Evolutionary conservation across 2,329 filamentous ascomycete species (phyloP).

Genomic region (Penicillium sp.): DNA sequence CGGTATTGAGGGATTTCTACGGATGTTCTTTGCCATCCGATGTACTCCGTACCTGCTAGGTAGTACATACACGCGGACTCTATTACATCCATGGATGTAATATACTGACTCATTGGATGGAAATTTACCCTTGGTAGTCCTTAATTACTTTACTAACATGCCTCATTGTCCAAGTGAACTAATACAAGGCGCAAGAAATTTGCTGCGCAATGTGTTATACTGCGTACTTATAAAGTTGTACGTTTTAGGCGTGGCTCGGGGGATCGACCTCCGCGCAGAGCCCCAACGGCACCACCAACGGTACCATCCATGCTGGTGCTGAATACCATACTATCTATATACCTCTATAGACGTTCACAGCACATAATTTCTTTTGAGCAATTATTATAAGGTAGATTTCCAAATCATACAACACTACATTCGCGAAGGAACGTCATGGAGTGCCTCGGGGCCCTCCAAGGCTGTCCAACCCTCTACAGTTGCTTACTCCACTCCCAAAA

Average conservation of each 20-base stretch:
- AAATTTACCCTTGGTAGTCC: not conserved
- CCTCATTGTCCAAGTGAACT: not conserved
- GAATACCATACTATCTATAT: not conserved
- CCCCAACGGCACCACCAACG: not conserved
- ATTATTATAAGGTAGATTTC: not conserved
- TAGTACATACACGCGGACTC: not conserved
- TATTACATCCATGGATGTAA: not conserved
- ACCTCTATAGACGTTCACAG: not conserved
- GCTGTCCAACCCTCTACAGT: not conserved
- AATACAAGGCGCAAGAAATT: not conserved
- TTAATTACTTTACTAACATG: not conserved
- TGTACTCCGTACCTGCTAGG: not conserved
- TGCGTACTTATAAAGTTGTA: not conserved
- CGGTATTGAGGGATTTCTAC: not conserved
- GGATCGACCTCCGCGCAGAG: not conserved
- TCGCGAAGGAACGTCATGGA: not conserved
- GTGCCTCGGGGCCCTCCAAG: not conserved
- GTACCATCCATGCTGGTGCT: not conserved
- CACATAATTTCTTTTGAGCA: not conserved
- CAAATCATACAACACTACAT: not conserved
- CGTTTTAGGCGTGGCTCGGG: not conserved
- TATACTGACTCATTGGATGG: not conserved
- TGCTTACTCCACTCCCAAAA: conserved; percentile 5
- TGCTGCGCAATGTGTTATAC: conserved; percentile 1
- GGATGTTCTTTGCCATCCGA: not conserved